Evolutionary conservation across 441 rosid genomes (phyloP), one percentile per base, ranked within the genome.

Genomic region (Pelargonium exstipulatum): DNA sequence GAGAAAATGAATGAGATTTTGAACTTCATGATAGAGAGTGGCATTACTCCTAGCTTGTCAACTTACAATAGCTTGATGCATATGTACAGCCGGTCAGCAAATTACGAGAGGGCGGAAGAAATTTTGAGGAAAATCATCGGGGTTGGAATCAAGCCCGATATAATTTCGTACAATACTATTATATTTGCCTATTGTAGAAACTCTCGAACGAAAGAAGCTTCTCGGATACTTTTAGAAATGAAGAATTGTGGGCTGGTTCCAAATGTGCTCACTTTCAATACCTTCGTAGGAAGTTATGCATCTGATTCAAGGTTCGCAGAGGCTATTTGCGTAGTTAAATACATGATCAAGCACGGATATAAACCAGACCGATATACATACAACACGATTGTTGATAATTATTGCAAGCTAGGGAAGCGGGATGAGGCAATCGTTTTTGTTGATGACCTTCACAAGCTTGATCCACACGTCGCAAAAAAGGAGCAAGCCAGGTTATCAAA

Each of bases 61-160:
- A 94, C 98, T 24, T 91, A 94, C 85, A 91, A 94, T 62, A 89
- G 85, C 78, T 81, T 94, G 82, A 94, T 94, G 97, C 84, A 88
- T 42, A 87, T 88, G 93, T 79, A 89, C 71, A 91, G 96, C 78
- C 87, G 88, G 71, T 89, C 96, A 37, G 85, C 72, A 5, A 87
- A 81, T 67, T 94, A 88, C 24, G 84, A 75, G 32, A 85, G 80
- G 75, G 86, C 97, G 6, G 96, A 94, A 78, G 86, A 86, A 60
- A 62, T 86, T 70, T 78, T 91, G 60, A 80, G 88, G 81, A 90
- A 88, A 71, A 83, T 85, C 69, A 26, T 85, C 71, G 84, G 76
- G 0, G 85, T 86, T 68, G 96, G 95, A 26, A 69, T 90, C 45
- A 90, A 87, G 79, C 96, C 96, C 17, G 97, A 94, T 77, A 79